Conservation (phyloP, 768 basidiomycete species). For the Boletus barrowsii region DNA sequence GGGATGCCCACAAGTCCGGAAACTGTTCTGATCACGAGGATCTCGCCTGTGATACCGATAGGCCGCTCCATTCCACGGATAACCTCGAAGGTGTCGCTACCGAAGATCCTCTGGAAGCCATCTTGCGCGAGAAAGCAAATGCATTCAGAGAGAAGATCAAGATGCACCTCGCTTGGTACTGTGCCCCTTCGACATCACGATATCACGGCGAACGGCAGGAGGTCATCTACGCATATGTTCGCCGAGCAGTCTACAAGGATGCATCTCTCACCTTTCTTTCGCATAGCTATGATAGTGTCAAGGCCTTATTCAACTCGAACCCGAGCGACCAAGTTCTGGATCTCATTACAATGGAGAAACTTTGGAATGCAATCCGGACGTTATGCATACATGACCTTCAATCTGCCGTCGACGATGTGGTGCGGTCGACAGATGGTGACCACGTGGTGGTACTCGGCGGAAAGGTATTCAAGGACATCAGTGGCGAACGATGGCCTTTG, state of each 20-base stretch:
- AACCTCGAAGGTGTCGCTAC: background rate
- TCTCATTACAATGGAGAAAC: slow-evolving; percentile 30
- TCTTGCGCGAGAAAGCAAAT: slow-evolving; percentile 32
- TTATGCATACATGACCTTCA: slow-evolving; percentile 31
- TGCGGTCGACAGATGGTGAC: slow-evolving; percentile 29
- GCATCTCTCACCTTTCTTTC: slow-evolving; percentile 37
- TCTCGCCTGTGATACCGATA: background rate
- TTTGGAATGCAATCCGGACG: slow-evolving; percentile 30
- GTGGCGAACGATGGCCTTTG: slow-evolving; percentile 30
- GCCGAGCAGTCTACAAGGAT: slow-evolving; percentile 37
- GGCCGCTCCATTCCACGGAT: slow-evolving; percentile 11
- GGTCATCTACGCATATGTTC: slow-evolving; percentile 36
- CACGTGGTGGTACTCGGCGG: slow-evolving; percentile 32
- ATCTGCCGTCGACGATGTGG: slow-evolving; percentile 31
- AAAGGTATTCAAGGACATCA: slow-evolving; percentile 31
- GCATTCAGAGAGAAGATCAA: slow-evolving; percentile 34
- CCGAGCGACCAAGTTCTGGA: slow-evolving; percentile 27
- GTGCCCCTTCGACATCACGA: slow-evolving; percentile 28
- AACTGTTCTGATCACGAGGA: slow-evolving; percentile 24
- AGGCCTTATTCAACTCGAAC: slow-evolving; percentile 22
- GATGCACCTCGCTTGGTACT: slow-evolving; percentile 34
- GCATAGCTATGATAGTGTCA: slow-evolving; percentile 32
- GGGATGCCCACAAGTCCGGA: slow-evolving; percentile 10
- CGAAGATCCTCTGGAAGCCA: slow-evolving; percentile 34
- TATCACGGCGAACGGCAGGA: slow-evolving; percentile 34